These are phyloP conservation scores for Aechmea fasciata DNA, from an alignment of 176 grass and related monocot species.

Conservation along the genomic window DNA sequence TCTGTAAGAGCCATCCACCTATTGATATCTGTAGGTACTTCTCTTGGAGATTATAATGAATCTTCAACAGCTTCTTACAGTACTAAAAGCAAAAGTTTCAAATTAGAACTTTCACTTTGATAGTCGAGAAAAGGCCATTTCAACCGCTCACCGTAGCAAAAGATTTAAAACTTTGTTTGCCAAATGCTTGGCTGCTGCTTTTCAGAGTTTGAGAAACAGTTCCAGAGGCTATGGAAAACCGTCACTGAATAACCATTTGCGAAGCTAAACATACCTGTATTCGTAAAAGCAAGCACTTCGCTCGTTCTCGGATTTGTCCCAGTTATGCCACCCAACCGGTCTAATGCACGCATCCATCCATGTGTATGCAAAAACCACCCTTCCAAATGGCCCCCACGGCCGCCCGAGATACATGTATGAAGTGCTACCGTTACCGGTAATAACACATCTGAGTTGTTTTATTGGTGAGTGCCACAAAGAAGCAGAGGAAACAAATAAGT, in stretches of 20 bases:
- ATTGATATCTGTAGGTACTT: not conserved
- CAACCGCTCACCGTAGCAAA: too few species aligned
- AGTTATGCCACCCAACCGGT: constrained; percentile 85
- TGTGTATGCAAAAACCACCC: constrained; percentile 91
- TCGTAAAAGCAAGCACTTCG: constrained; percentile 92
- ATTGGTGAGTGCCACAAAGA: not conserved
- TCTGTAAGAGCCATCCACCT: not conserved
- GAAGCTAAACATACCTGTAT: constrained; percentile 46
- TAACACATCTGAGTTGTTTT: constrained; percentile 47
- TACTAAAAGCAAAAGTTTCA: too few species aligned
- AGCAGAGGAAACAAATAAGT: not conserved
- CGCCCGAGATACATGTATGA: constrained; percentile 80
- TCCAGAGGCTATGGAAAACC: not conserved
- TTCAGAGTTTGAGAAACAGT: not conserved
- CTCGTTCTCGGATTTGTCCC: constrained; percentile 91
- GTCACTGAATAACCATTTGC: not conserved
- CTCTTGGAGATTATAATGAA: too few species aligned
- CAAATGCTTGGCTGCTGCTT: not conserved
- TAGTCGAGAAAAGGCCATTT: too few species aligned
- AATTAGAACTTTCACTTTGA: too few species aligned
- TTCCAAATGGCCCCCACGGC: constrained; percentile 91
- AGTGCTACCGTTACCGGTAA: constrained; percentile 72
- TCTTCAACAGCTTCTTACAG: too few species aligned
- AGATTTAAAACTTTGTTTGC: too few species aligned
- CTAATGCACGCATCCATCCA: constrained; percentile 86